Base-by-base conservation (phyloP, 371 early-diverging fungal genomes). In the Fennellomyces sp. region DNA sequence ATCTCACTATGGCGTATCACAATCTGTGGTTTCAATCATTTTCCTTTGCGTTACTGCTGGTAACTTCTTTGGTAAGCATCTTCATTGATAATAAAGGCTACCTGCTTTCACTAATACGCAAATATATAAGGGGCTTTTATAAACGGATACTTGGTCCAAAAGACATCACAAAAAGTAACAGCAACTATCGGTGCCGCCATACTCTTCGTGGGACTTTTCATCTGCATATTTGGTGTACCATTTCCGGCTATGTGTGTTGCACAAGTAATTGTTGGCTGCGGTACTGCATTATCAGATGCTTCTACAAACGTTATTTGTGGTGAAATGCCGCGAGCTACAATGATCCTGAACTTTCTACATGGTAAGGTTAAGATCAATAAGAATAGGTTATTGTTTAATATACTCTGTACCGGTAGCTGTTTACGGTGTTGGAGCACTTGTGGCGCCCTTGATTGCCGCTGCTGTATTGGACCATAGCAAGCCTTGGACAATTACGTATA, bases 401-500 rank as follows among this genome's bases (percentile, higher is more conserved):
- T 17, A 25, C n/a, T n/a, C n/a, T n/a, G 21, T 41, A 25, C 3
- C 23, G 2, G 15, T 60, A 70, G 70, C 70, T 3, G 65, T 38
- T 21, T 70, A 66, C 51, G 70, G 66, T 23, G 23, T 56, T 11
- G 70, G 70, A 15, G 70, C 63, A 11, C 29, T 66, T 6, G 53
- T 65, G 17, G 66, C 60, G 3, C 70, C 70, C 13, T 42, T 63
- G 36, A 63, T 64, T 27, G 64, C 64, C 5, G 67, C 71, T 19
- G 25, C 58, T 26, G 25, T 63, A 7, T 45, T 64, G 15, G 36
- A 41, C n/a, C 47, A 50, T 54, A 36, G 62, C 27, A 30, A 26
- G 15, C 35, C 45, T 31, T 61, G 61, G 61, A 61, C 29, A 17
- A 47, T 27, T 12, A 58, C 64, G 6, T 69, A 69, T 35, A 50